phyloP scores from a whole-genome alignment of 371 early-diverging fungal genomes.

The Scutellospora calospora region DNA sequence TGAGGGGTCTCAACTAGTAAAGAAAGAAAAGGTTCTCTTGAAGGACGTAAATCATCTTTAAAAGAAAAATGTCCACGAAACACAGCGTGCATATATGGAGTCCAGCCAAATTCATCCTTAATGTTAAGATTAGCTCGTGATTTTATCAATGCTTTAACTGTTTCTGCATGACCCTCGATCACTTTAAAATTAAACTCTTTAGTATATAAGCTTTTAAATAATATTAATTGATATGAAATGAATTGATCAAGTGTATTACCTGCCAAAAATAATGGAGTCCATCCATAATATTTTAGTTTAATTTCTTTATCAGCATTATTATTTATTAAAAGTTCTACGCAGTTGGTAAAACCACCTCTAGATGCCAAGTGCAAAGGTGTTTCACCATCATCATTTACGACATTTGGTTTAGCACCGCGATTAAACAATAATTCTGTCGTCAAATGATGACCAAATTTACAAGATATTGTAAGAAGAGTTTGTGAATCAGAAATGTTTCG shows the following conservation, averaged over 20 bases:
- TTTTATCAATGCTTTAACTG: slow-evolving; percentile 59
- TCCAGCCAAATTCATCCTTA: slow-evolving; percentile 66
- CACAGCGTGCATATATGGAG: slow-evolving; percentile 74
- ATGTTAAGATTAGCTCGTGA: slow-evolving; percentile 64
- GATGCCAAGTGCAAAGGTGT: slow-evolving; percentile 69
- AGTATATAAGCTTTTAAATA: not conserved
- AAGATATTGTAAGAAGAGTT: slow-evolving; percentile 44
- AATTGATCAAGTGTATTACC: slow-evolving; percentile 48
- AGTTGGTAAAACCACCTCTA: slow-evolving; percentile 61
- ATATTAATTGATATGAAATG: not conserved
- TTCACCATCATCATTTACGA: slow-evolving; percentile 73
- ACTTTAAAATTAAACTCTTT: slow-evolving; percentile 47
- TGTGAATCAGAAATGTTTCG: not conserved
- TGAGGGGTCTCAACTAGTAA: slow-evolving; percentile 14
- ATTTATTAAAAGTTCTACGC: slow-evolving; percentile 60
- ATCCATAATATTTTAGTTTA: slow-evolving; percentile 31
- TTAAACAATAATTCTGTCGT: slow-evolving; percentile 60
- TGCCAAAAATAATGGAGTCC: slow-evolving; percentile 74
- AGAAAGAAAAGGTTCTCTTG: slow-evolving; percentile 44
- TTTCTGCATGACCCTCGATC: slow-evolving; percentile 65
- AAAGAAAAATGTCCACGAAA: slow-evolving; percentile 68
- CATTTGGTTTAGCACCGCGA: slow-evolving; percentile 62
- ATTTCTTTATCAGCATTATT: slow-evolving; percentile 44
- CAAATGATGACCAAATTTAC: slow-evolving; percentile 43
- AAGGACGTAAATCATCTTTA: slow-evolving; percentile 61